A percentile compares a stretch with the other conserved stretches of the same genome.
Conservation (phyloP, 805 yeast genomes). For the Saccharomycopsis lassenensis region DNA sequence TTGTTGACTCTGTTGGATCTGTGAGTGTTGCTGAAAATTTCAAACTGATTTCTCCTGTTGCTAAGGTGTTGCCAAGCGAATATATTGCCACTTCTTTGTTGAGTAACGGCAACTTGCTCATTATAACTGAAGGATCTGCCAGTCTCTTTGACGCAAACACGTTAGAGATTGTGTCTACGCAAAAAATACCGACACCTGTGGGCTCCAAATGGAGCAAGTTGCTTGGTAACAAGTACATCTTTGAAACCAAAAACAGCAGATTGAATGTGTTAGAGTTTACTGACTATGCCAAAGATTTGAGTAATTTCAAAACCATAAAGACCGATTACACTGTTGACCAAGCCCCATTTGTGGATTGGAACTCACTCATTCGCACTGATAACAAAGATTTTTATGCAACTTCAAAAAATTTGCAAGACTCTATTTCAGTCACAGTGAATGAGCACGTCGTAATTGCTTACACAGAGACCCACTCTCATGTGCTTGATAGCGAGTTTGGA, state of each 20-base stretch:
- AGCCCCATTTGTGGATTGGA: slow-evolving; percentile 11
- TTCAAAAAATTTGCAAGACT: slow-evolving; percentile 4
- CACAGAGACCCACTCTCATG: slow-evolving; percentile 12
- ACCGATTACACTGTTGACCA: slow-evolving; percentile 7
- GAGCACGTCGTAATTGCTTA: slow-evolving; percentile 20
- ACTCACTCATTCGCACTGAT: slow-evolving; percentile 6
- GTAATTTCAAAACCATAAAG: slow-evolving; percentile 4
- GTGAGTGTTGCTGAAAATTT: not conserved
- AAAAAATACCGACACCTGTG: not conserved
- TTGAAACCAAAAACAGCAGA: slow-evolving; percentile 11
- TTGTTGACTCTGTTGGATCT: not conserved
- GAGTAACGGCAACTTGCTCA: slow-evolving; percentile 7
- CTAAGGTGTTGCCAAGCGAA: not conserved
- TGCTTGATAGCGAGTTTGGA: slow-evolving; percentile 20
- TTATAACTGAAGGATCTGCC: not conserved
- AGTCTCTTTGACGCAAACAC: not conserved
- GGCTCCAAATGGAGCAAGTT: slow-evolving; percentile 13
- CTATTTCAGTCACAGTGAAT: slow-evolving; percentile 12
- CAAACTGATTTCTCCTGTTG: not conserved
- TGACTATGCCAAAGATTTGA: not conserved
- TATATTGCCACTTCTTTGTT: slow-evolving; percentile 2
- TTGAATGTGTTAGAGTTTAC: slow-evolving; percentile 11
- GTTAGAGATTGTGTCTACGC: slow-evolving; percentile 1
- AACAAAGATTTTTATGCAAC: slow-evolving; percentile 14
- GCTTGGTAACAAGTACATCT: slow-evolving; percentile 17